Percentiles rank a stretch among this genome's conserved stretches.
phyloP scores from a whole-genome alignment of 1,139 yeast species.

The Chernovozyma sophiae-reginae region DNA sequence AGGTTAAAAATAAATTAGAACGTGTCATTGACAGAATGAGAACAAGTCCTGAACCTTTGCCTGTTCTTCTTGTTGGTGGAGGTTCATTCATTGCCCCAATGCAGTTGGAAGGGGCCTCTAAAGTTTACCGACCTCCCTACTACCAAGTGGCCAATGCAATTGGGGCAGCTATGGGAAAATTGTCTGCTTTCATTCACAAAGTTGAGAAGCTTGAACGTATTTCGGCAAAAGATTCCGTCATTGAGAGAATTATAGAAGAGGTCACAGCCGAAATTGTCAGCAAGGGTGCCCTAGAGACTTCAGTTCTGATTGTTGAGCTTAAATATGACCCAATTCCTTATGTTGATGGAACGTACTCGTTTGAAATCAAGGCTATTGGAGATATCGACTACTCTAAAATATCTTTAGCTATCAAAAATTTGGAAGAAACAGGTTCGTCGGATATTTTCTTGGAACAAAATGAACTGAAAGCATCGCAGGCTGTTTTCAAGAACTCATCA shows the following conservation, averaged over 20 bases:
- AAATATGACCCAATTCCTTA: slow-evolving; percentile 36
- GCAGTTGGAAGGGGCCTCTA: slow-evolving; percentile 32
- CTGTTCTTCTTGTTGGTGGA: slow-evolving; percentile 42
- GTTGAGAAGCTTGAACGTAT: slow-evolving; percentile 12
- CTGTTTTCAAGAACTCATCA: slow-evolving; percentile 2
- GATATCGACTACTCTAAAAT: slow-evolving; percentile 33
- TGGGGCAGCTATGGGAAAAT: slow-evolving; percentile 44
- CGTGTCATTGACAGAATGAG: slow-evolving; percentile 35
- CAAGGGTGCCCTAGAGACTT: slow-evolving; percentile 27
- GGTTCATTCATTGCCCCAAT: slow-evolving; percentile 39
- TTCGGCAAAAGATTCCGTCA: slow-evolving; percentile 18
- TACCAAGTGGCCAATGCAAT: slow-evolving; percentile 42
- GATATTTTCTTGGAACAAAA: not conserved
- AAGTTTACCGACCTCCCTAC: slow-evolving; percentile 33
- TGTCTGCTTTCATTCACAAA: slow-evolving; percentile 21
- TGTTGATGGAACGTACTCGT: slow-evolving; percentile 27
- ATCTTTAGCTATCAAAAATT: slow-evolving; percentile 8
- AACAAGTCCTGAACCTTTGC: slow-evolving; percentile 37
- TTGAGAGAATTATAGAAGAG: slow-evolving; percentile 19
- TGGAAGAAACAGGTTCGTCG: no score
- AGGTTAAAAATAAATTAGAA: slow-evolving; percentile 25
- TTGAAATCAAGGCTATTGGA: slow-evolving; percentile 34
- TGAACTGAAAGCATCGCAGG: not conserved
- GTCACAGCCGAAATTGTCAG: slow-evolving; percentile 16
- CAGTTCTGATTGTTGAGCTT: slow-evolving; percentile 27